Percentiles rank a stretch among this genome's conserved stretches.
These are phyloP conservation scores for Vanilla planifolia DNA, from an alignment of 106 monocot genomes.

Conservation along the genomic window DNA sequence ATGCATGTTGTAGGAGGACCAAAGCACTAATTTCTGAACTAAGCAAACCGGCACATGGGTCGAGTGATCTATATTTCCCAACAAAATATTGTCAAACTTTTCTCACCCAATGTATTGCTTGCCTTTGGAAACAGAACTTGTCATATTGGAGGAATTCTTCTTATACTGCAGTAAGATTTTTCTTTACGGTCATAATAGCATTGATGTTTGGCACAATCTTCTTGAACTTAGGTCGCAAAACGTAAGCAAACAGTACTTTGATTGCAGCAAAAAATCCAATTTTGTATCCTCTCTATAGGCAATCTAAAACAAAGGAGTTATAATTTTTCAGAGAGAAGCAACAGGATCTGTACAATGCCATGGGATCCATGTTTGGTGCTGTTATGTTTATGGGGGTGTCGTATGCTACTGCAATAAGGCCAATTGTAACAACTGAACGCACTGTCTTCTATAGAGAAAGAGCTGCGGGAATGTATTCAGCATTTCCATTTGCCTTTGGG, in stretches of 20 bases:
- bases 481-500: conserved; percentile 66
- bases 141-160: conserved; percentile 36
- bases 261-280: not conserved
- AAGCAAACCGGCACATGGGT: conserved; percentile 11
- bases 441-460: conserved; percentile 65
- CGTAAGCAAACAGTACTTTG: not conserved
- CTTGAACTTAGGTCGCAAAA: conserved; percentile 22
- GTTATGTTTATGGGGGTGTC: conserved; percentile 57
- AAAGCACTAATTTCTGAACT: conserved; percentile 18
- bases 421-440: conserved; percentile 55
- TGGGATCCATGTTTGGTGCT: conserved; percentile 56
- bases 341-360: conserved; percentile 32
- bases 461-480: conserved; percentile 61
- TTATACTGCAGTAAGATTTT: conserved; percentile 20
- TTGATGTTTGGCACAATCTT: conserved; percentile 28
- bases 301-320: not conserved
- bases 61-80: conserved; percentile 19
- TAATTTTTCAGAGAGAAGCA: conserved; percentile 1
- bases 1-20: conserved; percentile 14
- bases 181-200: conserved; percentile 18
- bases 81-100: conserved; percentile 13
- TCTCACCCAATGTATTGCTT: conserved; percentile 18
- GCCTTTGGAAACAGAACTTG: conserved; percentile 26
- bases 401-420: conserved; percentile 46
- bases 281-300: not conserved